These are phyloP conservation scores for Dryas alaskensis DNA, from an alignment of 306 rosid genomes.

Conservation along the genomic window DNA sequence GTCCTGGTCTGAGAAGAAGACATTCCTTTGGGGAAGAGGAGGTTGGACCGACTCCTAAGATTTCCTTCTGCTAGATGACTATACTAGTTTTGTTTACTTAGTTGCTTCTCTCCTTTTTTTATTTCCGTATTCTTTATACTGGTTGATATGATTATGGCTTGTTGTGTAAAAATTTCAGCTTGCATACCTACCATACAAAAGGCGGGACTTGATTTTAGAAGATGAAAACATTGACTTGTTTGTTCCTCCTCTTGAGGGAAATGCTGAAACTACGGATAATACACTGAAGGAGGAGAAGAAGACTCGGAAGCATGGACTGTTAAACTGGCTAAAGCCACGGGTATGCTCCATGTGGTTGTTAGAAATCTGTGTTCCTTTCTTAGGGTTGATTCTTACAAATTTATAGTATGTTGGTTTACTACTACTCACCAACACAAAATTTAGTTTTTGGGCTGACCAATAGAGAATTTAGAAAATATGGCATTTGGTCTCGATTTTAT, in stretches of 20 bases:
- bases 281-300: constrained; percentile 78
- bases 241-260: constrained; percentile 78
- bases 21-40: constrained; percentile 96
- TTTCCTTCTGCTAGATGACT: constrained; percentile 6
- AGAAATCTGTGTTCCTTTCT: constrained; percentile 1
- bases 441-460: background rate
- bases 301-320: constrained; percentile 81
- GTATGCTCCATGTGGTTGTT: constrained; percentile 44
- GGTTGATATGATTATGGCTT: constrained; percentile 9
- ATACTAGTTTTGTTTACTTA: background rate
- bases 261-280: constrained; percentile 54
- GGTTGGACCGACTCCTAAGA: constrained; percentile 35
- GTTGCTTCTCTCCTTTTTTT: background rate
- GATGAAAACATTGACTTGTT: constrained; percentile 79
- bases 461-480: background rate
- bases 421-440: background rate
- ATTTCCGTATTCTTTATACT: background rate
- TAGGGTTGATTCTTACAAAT: background rate
- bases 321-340: constrained; percentile 91
- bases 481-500: constrained; percentile 18
- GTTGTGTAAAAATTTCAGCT: constrained; percentile 56
- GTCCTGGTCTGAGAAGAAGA: constrained; percentile 72
- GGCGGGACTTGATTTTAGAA: constrained; percentile 81
- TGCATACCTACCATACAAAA: constrained; percentile 93
- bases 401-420: background rate